These are phyloP conservation scores for Mimosa pudica DNA, from an alignment of 306 rosid genomes.

Conservation along the genomic window DNA sequence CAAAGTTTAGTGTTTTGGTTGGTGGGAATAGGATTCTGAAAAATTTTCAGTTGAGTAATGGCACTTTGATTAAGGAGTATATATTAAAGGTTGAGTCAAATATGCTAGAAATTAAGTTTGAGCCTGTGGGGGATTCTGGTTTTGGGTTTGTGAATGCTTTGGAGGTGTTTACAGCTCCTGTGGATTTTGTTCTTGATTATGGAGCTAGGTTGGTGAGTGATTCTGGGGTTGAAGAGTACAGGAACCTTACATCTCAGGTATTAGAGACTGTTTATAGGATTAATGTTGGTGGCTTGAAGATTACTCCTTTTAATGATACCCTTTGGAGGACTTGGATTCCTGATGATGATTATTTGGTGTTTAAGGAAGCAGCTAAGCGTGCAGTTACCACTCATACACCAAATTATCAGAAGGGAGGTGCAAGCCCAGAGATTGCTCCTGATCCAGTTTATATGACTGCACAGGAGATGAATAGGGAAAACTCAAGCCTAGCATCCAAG, in stretches of 20 bases:
- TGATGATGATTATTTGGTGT: slow-evolving; percentile 69
- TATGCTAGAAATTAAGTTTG: slow-evolving; percentile 58
- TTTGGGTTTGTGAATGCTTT: slow-evolving; percentile 78
- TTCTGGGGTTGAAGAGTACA: slow-evolving; percentile 52
- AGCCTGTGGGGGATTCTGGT: slow-evolving; percentile 52
- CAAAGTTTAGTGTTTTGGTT: slow-evolving; percentile 61
- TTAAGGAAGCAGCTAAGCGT: slow-evolving; percentile 70
- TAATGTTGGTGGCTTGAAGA: slow-evolving; percentile 80
- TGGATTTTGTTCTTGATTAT: slow-evolving; percentile 63
- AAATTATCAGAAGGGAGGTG: slow-evolving; percentile 68
- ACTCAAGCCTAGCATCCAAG: slow-evolving; percentile 43
- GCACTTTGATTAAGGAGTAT: slow-evolving; percentile 58
- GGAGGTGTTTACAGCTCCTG: slow-evolving; percentile 85
- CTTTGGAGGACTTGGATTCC: slow-evolving; percentile 97
- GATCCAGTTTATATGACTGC: slow-evolving; percentile 88
- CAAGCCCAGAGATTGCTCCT: slow-evolving; percentile 75
- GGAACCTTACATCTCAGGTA: slow-evolving; percentile 64
- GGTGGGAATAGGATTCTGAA: slow-evolving; percentile 47
- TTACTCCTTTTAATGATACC: slow-evolving; percentile 92
- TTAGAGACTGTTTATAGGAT: slow-evolving; percentile 85
- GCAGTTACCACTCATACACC: slow-evolving; percentile 59
- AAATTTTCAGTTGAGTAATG: slow-evolving; percentile 37
- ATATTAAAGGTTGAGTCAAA: slow-evolving; percentile 54
- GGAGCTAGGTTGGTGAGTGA: slow-evolving; percentile 64
- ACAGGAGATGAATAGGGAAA: slow-evolving; percentile 79